These are phyloP conservation scores for Metahyphopichia silvanorum DNA, from an alignment of 805 yeast genomes.

Conservation along the genomic window DNA sequence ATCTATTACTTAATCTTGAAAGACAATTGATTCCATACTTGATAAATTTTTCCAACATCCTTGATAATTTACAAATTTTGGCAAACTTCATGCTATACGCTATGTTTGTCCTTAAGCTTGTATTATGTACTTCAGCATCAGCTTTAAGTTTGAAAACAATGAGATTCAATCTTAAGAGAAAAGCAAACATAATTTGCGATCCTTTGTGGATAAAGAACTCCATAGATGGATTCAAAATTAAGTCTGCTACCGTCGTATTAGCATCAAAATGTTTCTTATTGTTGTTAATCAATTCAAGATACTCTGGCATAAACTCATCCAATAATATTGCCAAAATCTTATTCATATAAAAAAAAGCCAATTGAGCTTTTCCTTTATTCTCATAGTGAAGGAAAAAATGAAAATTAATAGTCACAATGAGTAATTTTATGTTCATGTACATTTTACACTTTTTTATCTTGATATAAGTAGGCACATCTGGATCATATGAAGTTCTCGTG, in stretches of 20 bases:
- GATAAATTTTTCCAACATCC: conserved; percentile 16
- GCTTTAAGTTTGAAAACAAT: conserved; percentile 18
- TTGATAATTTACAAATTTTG: conserved; percentile 22
- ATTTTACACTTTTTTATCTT: conserved; percentile 24
- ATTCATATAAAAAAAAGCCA: conserved; percentile 32
- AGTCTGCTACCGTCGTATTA: conserved; percentile 26
- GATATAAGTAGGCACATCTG: conserved; percentile 16
- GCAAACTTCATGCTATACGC: conserved; percentile 18
- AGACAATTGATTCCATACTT: conserved; percentile 19
- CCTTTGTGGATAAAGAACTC: conserved; percentile 23
- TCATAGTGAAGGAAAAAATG: conserved; percentile 43
- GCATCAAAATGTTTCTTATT: conserved; percentile 37
- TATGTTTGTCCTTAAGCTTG: conserved; percentile 10
- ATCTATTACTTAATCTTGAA: conserved; percentile 49
- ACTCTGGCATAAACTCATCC: conserved; percentile 29
- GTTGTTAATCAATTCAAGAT: conserved; percentile 26
- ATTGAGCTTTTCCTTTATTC: conserved; percentile 15
- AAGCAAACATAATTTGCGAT: conserved; percentile 21
- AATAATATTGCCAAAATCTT: conserved; percentile 21
- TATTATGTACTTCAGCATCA: conserved; percentile 14
- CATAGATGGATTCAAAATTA: conserved; percentile 39
- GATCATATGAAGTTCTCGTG: conserved; percentile 12
- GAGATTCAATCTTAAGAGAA: conserved; percentile 21
- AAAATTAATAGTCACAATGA: conserved; percentile 23
- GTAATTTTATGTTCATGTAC: conserved; percentile 24